Percentiles rank a stretch among this genome's conserved stretches.
Evolutionary conservation across 345 rosid genomes (phyloP).

Genomic region (Arabis alpina): DNA sequence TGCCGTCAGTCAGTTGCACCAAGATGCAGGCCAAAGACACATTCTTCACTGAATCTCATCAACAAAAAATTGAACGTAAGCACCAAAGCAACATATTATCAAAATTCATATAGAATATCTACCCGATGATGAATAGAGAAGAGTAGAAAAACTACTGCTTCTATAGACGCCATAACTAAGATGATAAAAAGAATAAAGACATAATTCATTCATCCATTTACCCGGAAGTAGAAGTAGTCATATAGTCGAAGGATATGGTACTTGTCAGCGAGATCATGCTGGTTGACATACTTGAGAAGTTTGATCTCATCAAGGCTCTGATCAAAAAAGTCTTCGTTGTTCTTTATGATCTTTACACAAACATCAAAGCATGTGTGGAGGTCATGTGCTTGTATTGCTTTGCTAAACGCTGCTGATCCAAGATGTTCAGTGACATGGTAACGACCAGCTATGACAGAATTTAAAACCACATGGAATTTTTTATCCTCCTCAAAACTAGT

Average conservation of each 20-base stretch:
- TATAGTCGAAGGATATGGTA: slow-evolving; percentile 91
- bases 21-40: slow-evolving; percentile 10
- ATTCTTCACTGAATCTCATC: slow-evolving; percentile 20
- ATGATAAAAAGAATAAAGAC: slow-evolving; percentile 1
- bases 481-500: slow-evolving; percentile 99
- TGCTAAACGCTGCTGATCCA: slow-evolving; percentile 99
- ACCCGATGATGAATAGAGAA: slow-evolving; percentile 1
- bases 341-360: slow-evolving; percentile 92
- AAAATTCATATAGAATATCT: background rate
- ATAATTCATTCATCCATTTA: slow-evolving; percentile 45
- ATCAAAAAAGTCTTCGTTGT: slow-evolving; percentile 98
- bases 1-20: slow-evolving; percentile 9
- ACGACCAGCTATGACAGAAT: slow-evolving; percentile 93
- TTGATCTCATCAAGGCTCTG: slow-evolving; percentile 99
- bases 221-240: slow-evolving; percentile 95
- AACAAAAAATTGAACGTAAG: slow-evolving; percentile 15
- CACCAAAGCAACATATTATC: slow-evolving; percentile 16
- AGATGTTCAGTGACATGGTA: slow-evolving; percentile 98
- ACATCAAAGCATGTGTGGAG: slow-evolving; percentile 96
- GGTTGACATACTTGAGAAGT: slow-evolving; percentile 94
- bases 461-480: slow-evolving; percentile 90
- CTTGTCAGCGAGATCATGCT: slow-evolving; percentile 96
- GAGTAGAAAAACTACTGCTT: slow-evolving; percentile 3
- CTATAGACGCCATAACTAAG: background rate
- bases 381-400: slow-evolving; percentile 99